Percentiles rank a stretch among this genome's conserved stretches.
phyloP scores from a whole-genome alignment of 1,284 basidiomycete species.

The Phylloboletellus chloephorus region DNA sequence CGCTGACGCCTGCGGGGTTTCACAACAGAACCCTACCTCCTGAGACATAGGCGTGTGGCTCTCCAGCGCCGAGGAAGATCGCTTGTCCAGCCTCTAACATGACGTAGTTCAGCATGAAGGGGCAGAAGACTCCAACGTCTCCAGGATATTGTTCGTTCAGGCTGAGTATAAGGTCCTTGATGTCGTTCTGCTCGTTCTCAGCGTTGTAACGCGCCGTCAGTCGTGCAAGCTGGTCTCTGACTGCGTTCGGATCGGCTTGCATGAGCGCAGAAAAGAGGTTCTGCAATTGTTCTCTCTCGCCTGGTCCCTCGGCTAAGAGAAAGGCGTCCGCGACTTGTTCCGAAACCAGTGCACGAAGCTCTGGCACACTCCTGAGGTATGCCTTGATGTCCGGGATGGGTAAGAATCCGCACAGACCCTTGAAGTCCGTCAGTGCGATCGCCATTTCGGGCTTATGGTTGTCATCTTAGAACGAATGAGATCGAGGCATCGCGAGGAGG shows the following conservation, averaged over 20 bases:
- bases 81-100: conserved; percentile 80
- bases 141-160: conserved; percentile 83
- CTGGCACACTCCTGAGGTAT: conserved; percentile 68
- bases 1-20: neutral
- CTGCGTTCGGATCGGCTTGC: conserved; percentile 55
- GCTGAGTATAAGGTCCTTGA: conserved; percentile 66
- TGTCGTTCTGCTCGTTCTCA: conserved; percentile 39
- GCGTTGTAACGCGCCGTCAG: conserved; percentile 62
- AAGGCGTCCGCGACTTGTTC: conserved; percentile 42
- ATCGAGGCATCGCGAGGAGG: neutral
- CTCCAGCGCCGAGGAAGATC: conserved; percentile 92
- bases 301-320: conserved; percentile 44
- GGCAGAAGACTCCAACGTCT: conserved; percentile 94
- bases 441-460: conserved; percentile 99
- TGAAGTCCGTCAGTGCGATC: conserved; percentile 88
- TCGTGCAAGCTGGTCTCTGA: conserved; percentile 52
- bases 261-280: conserved; percentile 81
- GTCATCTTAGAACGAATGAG: conserved; percentile 45
- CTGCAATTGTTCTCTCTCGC: conserved; percentile 40
- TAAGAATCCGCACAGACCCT: conserved; percentile 87
- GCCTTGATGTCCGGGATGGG: conserved; percentile 69
- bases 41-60: conserved; percentile 94
- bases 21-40: conserved; percentile 57
- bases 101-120: conserved; percentile 88
- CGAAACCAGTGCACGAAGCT: conserved; percentile 75